Percentiles rank a stretch among this genome's conserved stretches.
Conservation (phyloP, 768 basidiomycete species). For the Termitomyces sp. region DNA sequence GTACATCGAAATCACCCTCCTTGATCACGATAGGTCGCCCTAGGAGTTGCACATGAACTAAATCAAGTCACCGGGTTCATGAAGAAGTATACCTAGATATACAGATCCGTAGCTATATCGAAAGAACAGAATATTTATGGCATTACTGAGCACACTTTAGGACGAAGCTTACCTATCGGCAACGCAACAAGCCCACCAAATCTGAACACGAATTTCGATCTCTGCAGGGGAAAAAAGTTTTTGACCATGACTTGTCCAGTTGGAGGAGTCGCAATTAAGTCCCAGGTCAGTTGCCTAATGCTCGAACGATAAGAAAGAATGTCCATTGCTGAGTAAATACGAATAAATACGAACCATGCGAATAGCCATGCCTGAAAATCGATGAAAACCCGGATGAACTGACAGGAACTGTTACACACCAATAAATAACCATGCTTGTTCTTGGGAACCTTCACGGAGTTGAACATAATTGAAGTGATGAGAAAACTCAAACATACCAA, state of each 20-base stretch:
- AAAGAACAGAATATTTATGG: background rate
- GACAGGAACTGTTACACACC: constrained; percentile 32
- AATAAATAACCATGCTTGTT: constrained; percentile 81
- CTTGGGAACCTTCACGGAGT: constrained; percentile 50
- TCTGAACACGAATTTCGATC: constrained; percentile 64
- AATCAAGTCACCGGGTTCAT: constrained; percentile 1
- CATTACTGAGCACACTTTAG: background rate
- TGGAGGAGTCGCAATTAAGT: constrained; percentile 70
- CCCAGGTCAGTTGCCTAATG: constrained; percentile 68
- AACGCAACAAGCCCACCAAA: constrained; percentile 75
- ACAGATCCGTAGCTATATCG: constrained; percentile 55
- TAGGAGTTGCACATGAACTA: constrained; percentile 15
- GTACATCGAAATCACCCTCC: constrained; percentile 66
- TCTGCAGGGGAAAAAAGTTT: constrained; percentile 61
- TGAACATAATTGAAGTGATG: background rate
- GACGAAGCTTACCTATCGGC: constrained; percentile 52
- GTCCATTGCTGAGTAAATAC: background rate
- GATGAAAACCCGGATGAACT: background rate
- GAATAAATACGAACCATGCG: constrained; percentile 48
- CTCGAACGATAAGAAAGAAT: constrained; percentile 1
- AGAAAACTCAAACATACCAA: constrained; percentile 30
- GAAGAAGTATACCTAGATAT: constrained; percentile 53
- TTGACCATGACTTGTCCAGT: constrained; percentile 61
- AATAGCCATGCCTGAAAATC: constrained; percentile 54
- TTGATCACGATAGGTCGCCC: constrained; percentile 66